Conservation (phyloP, 78 protist species). For the Emiliania huxleyi region DNA sequence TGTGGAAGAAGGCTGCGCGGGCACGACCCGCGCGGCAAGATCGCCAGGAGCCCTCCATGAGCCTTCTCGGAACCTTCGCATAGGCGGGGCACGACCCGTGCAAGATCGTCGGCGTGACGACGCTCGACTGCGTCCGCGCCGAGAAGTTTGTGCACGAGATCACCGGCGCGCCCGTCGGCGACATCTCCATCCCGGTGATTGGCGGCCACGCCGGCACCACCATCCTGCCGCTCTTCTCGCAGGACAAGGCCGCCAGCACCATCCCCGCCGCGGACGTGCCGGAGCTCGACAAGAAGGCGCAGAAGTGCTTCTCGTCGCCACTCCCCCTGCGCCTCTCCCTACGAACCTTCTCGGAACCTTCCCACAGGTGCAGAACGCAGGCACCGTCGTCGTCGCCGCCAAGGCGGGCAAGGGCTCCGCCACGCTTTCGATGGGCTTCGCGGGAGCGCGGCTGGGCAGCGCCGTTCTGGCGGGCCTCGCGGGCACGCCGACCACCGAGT, state of each 20-base stretch:
- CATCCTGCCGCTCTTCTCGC: slow-evolving; percentile 73
- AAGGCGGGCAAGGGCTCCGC: no score
- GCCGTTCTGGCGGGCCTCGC: slow-evolving; percentile 38
- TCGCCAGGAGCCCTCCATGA: no score
- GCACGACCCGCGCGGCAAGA: no score
- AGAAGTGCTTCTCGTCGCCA: slow-evolving; percentile 41
- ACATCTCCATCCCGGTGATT: slow-evolving; percentile 65
- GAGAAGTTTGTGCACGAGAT: slow-evolving; percentile 65
- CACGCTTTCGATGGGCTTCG: slow-evolving; percentile 84
- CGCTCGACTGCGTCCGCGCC: slow-evolving; percentile 79
- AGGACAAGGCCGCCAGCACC: slow-evolving; percentile 29
- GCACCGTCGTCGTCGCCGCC: no score
- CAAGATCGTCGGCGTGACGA: slow-evolving; percentile 75
- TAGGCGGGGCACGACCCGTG: slow-evolving; percentile 35
- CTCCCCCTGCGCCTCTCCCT: slow-evolving; percentile 79
- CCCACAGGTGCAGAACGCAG: no score
- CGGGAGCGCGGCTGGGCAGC: slow-evolving; percentile 66
- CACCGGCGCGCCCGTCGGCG: slow-evolving; percentile 17
- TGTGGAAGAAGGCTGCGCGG: no score
- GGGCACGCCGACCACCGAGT: slow-evolving; percentile 59
- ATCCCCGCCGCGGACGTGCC: background rate
- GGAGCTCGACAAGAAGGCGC: background rate
- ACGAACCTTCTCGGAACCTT: no score
- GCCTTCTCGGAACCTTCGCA: no score
- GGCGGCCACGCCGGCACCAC: slow-evolving; percentile 81